Conservation (phyloP, 1,284 basidiomycete genomes). For the Pseudozyma sp. region DNA sequence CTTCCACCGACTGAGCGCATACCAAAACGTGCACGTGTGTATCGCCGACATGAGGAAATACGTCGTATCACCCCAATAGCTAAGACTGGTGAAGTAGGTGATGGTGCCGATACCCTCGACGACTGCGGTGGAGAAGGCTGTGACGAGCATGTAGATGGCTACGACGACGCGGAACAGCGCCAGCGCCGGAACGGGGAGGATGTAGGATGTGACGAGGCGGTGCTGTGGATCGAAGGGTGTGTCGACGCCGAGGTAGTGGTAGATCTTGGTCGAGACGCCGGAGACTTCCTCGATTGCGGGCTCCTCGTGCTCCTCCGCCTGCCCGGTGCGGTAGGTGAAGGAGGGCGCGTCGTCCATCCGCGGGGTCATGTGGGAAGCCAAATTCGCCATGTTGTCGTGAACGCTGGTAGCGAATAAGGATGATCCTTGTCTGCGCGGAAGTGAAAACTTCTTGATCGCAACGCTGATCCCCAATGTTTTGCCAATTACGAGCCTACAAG, state of each 20-base stretch:
- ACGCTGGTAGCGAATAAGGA: neutral
- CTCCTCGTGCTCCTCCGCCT: neutral
- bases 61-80: conserved; percentile 40
- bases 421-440: neutral
- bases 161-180: conserved; percentile 72
- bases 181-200: conserved; percentile 72
- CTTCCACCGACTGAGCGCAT: conserved; percentile 26
- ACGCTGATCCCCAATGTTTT: neutral
- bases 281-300: conserved; percentile 14
- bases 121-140: conserved; percentile 70
- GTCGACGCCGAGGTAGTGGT: conserved; percentile 63
- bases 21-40: conserved; percentile 39
- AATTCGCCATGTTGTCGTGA: conserved; percentile 31
- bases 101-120: conserved; percentile 58
- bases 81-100: conserved; percentile 36
- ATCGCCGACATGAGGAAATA: conserved; percentile 46
- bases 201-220: conserved; percentile 75
- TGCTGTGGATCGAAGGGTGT: conserved; percentile 74
- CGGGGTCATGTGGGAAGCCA: conserved; percentile 29
- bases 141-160: conserved; percentile 74
- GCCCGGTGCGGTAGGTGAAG: conserved; percentile 4
- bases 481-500: no score
- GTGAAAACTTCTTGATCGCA: neutral
- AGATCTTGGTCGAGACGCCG: conserved; percentile 41
- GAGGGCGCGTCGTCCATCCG: conserved; percentile 6